phyloP scores from a whole-genome alignment of 495 filamentous ascomycete genomes.

The Penicillium angulare region DNA sequence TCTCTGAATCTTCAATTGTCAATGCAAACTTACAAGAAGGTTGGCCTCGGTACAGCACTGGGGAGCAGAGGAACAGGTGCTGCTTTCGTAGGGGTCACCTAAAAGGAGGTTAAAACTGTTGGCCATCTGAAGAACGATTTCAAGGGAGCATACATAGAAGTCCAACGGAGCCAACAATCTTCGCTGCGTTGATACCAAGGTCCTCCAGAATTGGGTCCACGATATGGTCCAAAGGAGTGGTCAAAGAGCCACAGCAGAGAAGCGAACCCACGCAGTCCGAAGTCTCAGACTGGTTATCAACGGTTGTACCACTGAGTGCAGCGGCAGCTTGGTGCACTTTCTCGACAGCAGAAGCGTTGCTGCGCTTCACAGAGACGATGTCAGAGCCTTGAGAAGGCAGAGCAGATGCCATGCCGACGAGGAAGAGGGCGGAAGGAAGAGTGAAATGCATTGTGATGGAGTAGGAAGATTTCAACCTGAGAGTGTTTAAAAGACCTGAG shows the following conservation, averaged over 20 bases:
- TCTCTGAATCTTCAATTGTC: not conserved
- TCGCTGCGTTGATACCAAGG: conserved; percentile 76
- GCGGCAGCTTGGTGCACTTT: conserved; percentile 15
- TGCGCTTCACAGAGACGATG: conserved; percentile 5
- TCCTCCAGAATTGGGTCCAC: conserved; percentile 79
- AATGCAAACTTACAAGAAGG: conserved; percentile 29
- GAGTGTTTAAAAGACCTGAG: no score
- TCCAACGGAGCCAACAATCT: conserved; percentile 58
- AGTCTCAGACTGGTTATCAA: conserved; percentile 8
- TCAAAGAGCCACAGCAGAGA: conserved; percentile 34
- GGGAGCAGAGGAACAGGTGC: conserved; percentile 20
- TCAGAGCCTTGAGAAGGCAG: conserved; percentile 7
- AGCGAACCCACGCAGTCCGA: conserved; percentile 26
- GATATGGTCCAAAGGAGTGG: conserved; percentile 32
- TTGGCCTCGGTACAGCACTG: conserved; percentile 39
- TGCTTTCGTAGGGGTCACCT: conserved; percentile 29
- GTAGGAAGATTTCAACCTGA: not conserved
- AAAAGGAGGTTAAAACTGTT: not conserved
- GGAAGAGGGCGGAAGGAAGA: conserved; percentile 24
- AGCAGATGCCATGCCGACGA: conserved; percentile 23
- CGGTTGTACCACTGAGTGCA: conserved; percentile 9
- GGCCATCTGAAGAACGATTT: not conserved
- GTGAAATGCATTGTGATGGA: conserved; percentile 32
- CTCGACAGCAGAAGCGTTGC: conserved; percentile 1
- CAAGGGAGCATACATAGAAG: conserved; percentile 28